Evolutionary conservation across 2,329 filamentous ascomycete species (phyloP), one percentile per base, ranked within the genome.

Genomic region (Tolypocladium tundrense): DNA sequence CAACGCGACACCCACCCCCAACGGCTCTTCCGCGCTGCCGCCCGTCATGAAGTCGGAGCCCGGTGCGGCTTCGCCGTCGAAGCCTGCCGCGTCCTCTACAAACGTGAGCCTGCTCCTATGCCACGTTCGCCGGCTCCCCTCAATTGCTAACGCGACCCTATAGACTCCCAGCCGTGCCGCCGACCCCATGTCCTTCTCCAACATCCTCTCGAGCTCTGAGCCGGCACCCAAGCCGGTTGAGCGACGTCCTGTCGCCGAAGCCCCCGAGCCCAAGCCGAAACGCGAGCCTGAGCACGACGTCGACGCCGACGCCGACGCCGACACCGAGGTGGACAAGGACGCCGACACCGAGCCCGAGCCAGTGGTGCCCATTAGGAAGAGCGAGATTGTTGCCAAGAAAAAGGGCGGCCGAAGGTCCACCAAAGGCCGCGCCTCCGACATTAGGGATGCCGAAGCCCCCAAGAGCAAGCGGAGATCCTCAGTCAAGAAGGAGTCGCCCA

Each of bases 131-230:
- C 11, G 10, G 19, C 19, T 10, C 9, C 16, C 9, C 31, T 35
- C 48, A 35, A 33, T n/a, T 27, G 43, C 58, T 55, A n/a, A 60
- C 53, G 11, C 13, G 2, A 13, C 13, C 31, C 31, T n/a, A 19
- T 70, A 91, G 83, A 88, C 88, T 54, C 83, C 88, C 1, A 85
- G 84, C 64, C 86, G 91, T 70, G 80, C 87, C 45, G 87, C 88
- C 59, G 89, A 96, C 70, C 88, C 92, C 56, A 97, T 97, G 92
- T 94, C 92, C 6, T 94, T 97, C 68, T 94, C 91, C 63, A 97
- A 92, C 70, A 95, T 97, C 60, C 86, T 97, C 50, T 93, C 91
- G 4, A 91, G 84, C 64, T 81, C 88, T 57, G 87, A 91, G 58
- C 85, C 88, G 56, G 79, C 83, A 43, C 76, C 79, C 2, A 79